Conservation (phyloP, 2,329 filamentous ascomycete species). For the Penicillium sp. region DNA sequence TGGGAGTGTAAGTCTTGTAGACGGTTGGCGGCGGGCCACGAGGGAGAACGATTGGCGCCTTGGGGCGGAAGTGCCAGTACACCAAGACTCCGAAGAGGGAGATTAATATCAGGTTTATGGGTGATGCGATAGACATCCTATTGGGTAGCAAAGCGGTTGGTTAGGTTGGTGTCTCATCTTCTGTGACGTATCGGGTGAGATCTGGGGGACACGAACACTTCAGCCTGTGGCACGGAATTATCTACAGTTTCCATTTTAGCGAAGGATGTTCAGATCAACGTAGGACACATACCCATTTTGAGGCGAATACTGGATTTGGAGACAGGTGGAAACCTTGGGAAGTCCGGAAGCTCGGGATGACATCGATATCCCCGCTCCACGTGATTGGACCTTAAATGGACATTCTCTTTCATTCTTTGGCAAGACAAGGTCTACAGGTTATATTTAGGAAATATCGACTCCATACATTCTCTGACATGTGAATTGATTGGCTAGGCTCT, state of each 20-base stretch:
- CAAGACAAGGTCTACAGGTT: neutral
- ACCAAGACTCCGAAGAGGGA: constrained; percentile 56
- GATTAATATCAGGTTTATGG: constrained; percentile 61
- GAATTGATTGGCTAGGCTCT: neutral
- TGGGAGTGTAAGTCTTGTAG: constrained; percentile 80
- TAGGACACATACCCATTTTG: constrained; percentile 18
- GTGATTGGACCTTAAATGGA: constrained; percentile 12
- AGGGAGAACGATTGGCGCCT: constrained; percentile 52
- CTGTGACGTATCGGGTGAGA: neutral
- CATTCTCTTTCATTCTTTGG: constrained; percentile 1
- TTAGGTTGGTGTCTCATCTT: neutral
- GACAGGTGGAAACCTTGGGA: neutral
- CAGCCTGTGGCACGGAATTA: constrained; percentile 29
- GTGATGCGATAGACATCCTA: constrained; percentile 54
- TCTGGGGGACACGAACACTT: constrained; percentile 33
- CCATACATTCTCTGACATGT: neutral
- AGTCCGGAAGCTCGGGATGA: constrained; percentile 12
- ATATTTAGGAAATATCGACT: neutral
- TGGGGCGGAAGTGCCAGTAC: constrained; percentile 60
- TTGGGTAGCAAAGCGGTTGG: constrained; percentile 4
- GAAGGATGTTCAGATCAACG: neutral
- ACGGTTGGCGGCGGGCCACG: constrained; percentile 65
- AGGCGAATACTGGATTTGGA: neutral
- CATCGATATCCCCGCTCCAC: constrained; percentile 14
- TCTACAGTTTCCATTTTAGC: constrained; percentile 20